Percentiles rank a stretch among this genome's conserved stretches.
Evolutionary conservation across 805 yeast species (phyloP).

Genomic region (Pichia californica): DNA sequence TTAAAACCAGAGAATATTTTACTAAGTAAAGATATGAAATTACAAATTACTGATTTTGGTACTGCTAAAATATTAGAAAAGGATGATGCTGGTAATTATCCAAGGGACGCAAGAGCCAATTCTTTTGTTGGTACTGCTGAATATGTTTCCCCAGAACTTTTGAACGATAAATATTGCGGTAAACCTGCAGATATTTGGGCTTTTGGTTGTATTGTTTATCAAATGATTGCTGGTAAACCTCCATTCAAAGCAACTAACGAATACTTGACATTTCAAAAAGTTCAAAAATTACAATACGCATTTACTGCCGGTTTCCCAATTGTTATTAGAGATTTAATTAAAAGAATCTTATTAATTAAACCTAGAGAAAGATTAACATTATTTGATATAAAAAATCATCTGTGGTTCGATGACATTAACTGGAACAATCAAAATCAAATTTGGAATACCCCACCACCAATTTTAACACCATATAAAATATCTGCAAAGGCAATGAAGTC

Average conservation of each 20-base stretch:
- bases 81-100: slow-evolving; percentile 47
- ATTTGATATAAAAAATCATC: slow-evolving; percentile 52
- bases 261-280: slow-evolving; percentile 74
- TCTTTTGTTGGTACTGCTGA: slow-evolving; percentile 87
- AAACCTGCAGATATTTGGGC: slow-evolving; percentile 60
- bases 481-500: slow-evolving; percentile 76
- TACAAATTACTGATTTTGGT: slow-evolving; percentile 78
- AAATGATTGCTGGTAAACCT: slow-evolving; percentile 61
- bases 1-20: slow-evolving; percentile 78
- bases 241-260: slow-evolving; percentile 84
- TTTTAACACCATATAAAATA: slow-evolving; percentile 63
- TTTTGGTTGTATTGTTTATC: slow-evolving; percentile 52
- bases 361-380: slow-evolving; percentile 60
- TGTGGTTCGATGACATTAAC: slow-evolving; percentile 50
- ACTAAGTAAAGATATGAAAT: slow-evolving; percentile 51
- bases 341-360: slow-evolving; percentile 55
- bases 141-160: slow-evolving; percentile 73
- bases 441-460: slow-evolving; percentile 60
- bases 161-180: slow-evolving; percentile 65
- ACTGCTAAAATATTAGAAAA: slow-evolving; percentile 70
- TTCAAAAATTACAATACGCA: slow-evolving; percentile 73
- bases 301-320: slow-evolving; percentile 81
- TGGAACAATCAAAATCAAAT: slow-evolving; percentile 48
- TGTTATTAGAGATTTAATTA: slow-evolving; percentile 64
- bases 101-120: slow-evolving; percentile 61